These are phyloP conservation scores for Trichomonas tenax DNA, from an alignment of 208 protist species.

Conservation along the genomic window DNA sequence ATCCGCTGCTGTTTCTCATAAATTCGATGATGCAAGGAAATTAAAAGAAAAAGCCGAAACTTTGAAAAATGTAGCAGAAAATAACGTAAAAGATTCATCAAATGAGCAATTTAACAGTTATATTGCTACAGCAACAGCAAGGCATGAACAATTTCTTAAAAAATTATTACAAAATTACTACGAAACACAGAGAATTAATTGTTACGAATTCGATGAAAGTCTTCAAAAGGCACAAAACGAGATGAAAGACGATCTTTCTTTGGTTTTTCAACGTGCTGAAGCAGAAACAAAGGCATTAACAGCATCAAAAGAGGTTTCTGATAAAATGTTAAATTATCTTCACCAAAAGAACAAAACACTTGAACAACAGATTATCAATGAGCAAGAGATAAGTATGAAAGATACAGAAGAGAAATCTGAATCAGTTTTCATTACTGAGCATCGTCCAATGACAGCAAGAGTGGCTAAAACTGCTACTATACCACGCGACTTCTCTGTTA, in stretches of 20 bases:
- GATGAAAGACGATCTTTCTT: not conserved
- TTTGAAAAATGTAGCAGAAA: not conserved
- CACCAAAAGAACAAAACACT: not conserved
- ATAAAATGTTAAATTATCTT: not conserved
- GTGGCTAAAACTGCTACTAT: not conserved
- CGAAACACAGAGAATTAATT: not conserved
- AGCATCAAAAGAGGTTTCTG: not conserved
- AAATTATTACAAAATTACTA: not conserved
- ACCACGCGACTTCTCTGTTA: not conserved
- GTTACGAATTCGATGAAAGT: not conserved
- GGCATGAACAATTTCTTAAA: not conserved
- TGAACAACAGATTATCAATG: not conserved
- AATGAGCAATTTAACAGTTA: not conserved
- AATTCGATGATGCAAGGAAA: not conserved
- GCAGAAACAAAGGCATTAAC: not conserved
- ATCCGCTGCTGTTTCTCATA: not conserved
- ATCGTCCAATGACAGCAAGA: not conserved
- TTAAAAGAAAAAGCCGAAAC: not conserved
- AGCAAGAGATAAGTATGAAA: not conserved
- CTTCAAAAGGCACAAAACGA: not conserved
- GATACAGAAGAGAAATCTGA: not conserved
- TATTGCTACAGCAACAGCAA: not conserved
- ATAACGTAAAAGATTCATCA: not conserved
- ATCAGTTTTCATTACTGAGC: not conserved
- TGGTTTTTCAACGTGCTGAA: not conserved